These are phyloP conservation scores for Pyrenula massariospora DNA, from an alignment of 495 filamentous ascomycete species.

Conservation along the genomic window DNA sequence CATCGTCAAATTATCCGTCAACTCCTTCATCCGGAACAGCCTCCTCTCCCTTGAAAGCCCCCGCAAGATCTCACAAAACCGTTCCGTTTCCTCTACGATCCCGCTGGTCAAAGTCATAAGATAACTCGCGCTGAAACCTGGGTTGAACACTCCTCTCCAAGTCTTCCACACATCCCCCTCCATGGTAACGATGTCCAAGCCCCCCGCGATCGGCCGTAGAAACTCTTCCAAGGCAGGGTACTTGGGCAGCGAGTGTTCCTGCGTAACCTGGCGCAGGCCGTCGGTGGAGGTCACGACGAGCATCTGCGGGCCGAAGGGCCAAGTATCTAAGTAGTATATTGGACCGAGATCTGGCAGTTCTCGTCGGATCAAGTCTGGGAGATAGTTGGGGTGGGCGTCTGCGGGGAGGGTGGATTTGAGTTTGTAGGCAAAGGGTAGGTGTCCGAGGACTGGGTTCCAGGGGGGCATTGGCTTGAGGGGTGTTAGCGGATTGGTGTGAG, in stretches of 20 bases:
- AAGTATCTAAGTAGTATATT: slow-evolving; percentile 13
- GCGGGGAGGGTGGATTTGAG: neutral
- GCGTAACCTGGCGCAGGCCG: slow-evolving; percentile 4
- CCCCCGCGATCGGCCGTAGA: slow-evolving; percentile 2
- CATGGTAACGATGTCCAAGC: slow-evolving; percentile 2
- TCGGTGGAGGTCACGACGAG: slow-evolving; percentile 6
- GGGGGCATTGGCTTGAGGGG: neutral
- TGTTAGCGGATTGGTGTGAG: neutral
- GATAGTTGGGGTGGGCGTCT: neutral
- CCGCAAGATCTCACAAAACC: slow-evolving; percentile 1
- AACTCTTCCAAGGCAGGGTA: slow-evolving; percentile 3
- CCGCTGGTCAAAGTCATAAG: slow-evolving; percentile 1
- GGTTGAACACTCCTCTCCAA: slow-evolving; percentile 1
- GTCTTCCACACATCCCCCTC: slow-evolving; percentile 5
- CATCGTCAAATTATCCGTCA: slow-evolving; percentile 4
- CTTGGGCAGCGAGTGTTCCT: slow-evolving; percentile 5
- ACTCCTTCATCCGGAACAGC: slow-evolving; percentile 5
- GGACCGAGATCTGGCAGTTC: slow-evolving; percentile 7
- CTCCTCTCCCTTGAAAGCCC: neutral
- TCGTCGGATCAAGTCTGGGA: neutral
- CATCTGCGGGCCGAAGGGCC: slow-evolving; percentile 7
- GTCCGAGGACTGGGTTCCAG: neutral
- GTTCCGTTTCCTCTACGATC: slow-evolving; percentile 2
- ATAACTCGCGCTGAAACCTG: slow-evolving; percentile 2
- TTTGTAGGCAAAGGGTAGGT: neutral